phyloP scores from a whole-genome alignment of 2,329 filamentous ascomycete species.

The Rhynchosporium secalis region DNA sequence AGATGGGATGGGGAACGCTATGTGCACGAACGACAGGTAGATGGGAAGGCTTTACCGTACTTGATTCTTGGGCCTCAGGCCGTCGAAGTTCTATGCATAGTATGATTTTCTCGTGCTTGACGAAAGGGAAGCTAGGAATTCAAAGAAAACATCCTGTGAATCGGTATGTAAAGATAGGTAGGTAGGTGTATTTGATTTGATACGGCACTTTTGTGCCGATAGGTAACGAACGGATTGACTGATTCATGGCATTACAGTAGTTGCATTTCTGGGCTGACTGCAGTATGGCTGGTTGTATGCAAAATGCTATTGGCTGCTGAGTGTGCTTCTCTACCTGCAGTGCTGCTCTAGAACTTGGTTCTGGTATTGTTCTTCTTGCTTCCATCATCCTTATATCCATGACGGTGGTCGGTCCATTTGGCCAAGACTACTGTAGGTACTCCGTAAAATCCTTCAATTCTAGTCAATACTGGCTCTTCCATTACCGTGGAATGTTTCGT shows the following conservation, averaged over 20 bases:
- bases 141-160: not conserved
- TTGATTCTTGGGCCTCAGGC: too few species aligned
- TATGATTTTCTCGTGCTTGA: not conserved
- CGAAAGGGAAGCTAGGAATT: not conserved
- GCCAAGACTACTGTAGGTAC: not conserved
- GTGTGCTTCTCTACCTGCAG: not conserved
- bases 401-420: not conserved
- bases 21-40: slow-evolving; percentile 10
- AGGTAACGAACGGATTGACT: not conserved
- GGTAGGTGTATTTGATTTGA: not conserved
- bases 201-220: slow-evolving; percentile 7
- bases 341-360: not conserved
- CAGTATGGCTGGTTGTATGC: slow-evolving; percentile 3
- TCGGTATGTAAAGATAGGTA: not conserved
- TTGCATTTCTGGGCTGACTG: slow-evolving; percentile 9
- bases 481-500: not conserved
- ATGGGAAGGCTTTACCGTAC: not conserved
- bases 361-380: not conserved
- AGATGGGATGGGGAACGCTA: slow-evolving; percentile 2
- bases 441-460: not conserved
- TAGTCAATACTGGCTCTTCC: not conserved
- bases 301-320: not conserved
- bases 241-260: slow-evolving; percentile 3
- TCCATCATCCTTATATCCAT: not conserved
- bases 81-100: not conserved